Evolutionary conservation across 768 basidiomycete genomes (phyloP).

Genomic region (Dendrothele bispora): DNA sequence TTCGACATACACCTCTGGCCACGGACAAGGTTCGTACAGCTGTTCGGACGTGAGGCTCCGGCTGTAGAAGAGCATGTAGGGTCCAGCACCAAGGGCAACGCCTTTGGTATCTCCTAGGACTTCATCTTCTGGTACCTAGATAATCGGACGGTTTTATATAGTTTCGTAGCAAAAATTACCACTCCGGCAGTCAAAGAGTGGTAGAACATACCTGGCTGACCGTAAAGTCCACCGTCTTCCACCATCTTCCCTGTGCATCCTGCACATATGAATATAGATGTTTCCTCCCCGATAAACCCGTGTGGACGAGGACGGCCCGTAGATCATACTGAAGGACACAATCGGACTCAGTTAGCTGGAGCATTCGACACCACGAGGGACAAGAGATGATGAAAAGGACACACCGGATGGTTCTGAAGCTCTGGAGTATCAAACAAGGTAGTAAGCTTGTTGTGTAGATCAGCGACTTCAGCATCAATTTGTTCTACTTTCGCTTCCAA

Average conservation of each 20-base stretch:
- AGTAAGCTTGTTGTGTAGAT: slow-evolving; percentile 42
- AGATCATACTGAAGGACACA: slow-evolving; percentile 68
- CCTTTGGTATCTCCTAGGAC: slow-evolving; percentile 72
- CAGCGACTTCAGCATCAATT: slow-evolving; percentile 48
- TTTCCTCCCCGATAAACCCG: slow-evolving; percentile 74
- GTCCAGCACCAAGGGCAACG: slow-evolving; percentile 73
- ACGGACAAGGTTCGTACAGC: background rate
- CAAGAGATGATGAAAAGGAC: slow-evolving; percentile 16
- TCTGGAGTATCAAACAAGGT: slow-evolving; percentile 62
- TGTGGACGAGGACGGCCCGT: slow-evolving; percentile 75
- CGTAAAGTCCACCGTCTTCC: slow-evolving; percentile 73
- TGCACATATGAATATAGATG: slow-evolving; percentile 80
- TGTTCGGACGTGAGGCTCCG: slow-evolving; percentile 17
- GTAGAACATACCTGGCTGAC: slow-evolving; percentile 56
- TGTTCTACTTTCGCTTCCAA: slow-evolving; percentile 57
- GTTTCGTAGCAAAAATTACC: too few relatives aligned
- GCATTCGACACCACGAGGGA: too few relatives aligned
- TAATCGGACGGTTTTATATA: too few relatives aligned
- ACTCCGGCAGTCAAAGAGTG: background rate
- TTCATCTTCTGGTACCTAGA: slow-evolving; percentile 66
- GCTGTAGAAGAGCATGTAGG: slow-evolving; percentile 76
- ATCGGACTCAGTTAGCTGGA: too few relatives aligned
- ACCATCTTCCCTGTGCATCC: slow-evolving; percentile 64
- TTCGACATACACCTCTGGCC: background rate
- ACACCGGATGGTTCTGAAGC: slow-evolving; percentile 57